Evolutionary conservation across 257 asterid genomes (phyloP), one percentile per base, ranked within the genome.

Genomic region (Handroanthus guayacan): DNA sequence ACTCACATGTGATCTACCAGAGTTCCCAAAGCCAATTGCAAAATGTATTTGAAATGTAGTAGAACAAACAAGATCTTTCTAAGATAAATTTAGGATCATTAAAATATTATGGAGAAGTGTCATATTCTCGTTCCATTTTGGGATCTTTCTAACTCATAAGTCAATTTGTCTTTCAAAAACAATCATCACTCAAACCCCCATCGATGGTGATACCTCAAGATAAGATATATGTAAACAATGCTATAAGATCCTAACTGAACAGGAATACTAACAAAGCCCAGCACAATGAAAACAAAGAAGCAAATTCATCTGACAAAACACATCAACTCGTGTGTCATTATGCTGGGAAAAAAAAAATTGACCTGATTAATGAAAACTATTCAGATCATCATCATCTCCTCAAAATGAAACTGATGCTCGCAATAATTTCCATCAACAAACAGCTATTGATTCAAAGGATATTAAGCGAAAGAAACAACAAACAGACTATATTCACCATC

Each of bases 81-180:
- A 20, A 37, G 55, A 57, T 31, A 39, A 36, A 31, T 51, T 64
- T 75, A 36, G 79, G 54, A 62, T 56, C 44, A 62, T 37, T 66
- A 70, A 10, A n/a, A 51, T 12, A 9, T n/a, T 63, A 55, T 6
- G 41, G n/a, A 17, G 2, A 74, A 31, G 14, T 9, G 14, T 38
- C 31, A 25, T 25, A 25, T 25, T 25, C 51, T 56, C 36, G 3
- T 12, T 43, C 39, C 16, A 36, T 43, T 9, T 66, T 65, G 20
- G 55, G 52, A 31, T 57, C 61, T 3, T 41, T 71, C 57, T 12
- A 58, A 57, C 25, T 45, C 61, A 70, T 52, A 62, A 73, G 3
- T 34, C 47, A 34, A 74, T 8, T 34, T 65, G 4, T 9, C 5
- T 34, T 9, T 13, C 1, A 13, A 2, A 9, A 64, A 5, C 20